Conservation (phyloP, 2,329 filamentous ascomycete species). For the Cercospora sp. region DNA sequence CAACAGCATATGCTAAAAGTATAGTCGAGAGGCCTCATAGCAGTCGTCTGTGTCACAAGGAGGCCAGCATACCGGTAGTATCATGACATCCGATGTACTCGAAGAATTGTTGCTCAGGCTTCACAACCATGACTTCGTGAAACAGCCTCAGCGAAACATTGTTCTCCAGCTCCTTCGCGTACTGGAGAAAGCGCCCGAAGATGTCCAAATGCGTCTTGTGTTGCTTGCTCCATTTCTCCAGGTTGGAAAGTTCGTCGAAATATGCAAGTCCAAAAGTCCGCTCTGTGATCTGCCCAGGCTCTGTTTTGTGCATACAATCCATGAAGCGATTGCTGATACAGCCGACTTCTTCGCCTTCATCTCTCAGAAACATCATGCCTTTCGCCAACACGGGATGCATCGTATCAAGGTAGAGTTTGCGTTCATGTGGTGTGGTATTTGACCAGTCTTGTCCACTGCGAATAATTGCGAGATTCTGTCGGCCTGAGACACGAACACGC, state of each 20-base stretch:
- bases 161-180: constrained; percentile 29
- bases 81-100: constrained; percentile 32
- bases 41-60: constrained; percentile 8
- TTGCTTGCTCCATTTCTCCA: constrained; percentile 31
- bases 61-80: constrained; percentile 28
- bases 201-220: constrained; percentile 33
- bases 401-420: constrained; percentile 47
- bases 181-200: constrained; percentile 30
- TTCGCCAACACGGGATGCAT: constrained; percentile 49
- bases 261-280: constrained; percentile 33
- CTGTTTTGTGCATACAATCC: constrained; percentile 38
- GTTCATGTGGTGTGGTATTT: constrained; percentile 44
- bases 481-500: constrained; percentile 41
- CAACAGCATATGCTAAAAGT: constrained; percentile 10
- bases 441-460: constrained; percentile 52
- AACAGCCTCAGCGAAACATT: constrained; percentile 28
- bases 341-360: constrained; percentile 47
- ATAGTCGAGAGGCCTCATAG: background rate
- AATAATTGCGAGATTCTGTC: constrained; percentile 48
- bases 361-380: constrained; percentile 50
- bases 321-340: constrained; percentile 50
- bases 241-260: constrained; percentile 28
- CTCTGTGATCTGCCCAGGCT: constrained; percentile 17
- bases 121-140: constrained; percentile 32
- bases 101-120: constrained; percentile 28